Base-by-base conservation (phyloP, 257 asterid genomes). In the Ehretia macrophylla region DNA sequence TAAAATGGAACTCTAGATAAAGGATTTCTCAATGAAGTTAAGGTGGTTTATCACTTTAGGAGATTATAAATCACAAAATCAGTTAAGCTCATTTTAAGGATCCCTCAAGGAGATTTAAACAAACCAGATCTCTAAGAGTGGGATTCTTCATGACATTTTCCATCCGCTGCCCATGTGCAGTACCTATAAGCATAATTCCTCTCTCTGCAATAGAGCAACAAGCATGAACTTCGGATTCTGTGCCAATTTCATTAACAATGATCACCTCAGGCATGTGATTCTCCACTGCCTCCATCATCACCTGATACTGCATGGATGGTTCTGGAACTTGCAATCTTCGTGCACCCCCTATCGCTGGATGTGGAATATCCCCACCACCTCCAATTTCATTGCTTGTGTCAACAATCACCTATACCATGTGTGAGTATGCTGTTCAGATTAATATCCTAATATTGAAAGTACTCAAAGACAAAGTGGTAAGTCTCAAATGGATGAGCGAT, bases 241-340 rank as follows among this genome's bases (percentile, higher is more conserved):
- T 83, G 51, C 96, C 81, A 64, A 88, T 85, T 81, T 85, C 96
- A 66, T 88, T 95, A 49, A 85, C 73, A 62, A 88, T 76, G 58
- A 85, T 88, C 70, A 88, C 95, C 80, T 88, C 85, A 22, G 96
- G 96, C 95, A 83, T 88, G 81, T 88, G 95, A 70, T 85, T 88
- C 72, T 88, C 90, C 68, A 85, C 86, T 60, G 95, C 96, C 77
- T 88, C 96, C 67, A 81, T 78, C 96, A 88, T 88, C 55, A 85
- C 82, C 40, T 77, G 70, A 60, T 85, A 83, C 79, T 83, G 87
- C 96, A 81, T 65, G 46, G 81, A 77, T 11, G 90, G 91, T 59
- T 85, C 67, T 17, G 78, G 63, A 68, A 88, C 96, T 71, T 85
- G 96, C 77, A 88, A 72, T 68, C 95, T 81, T 65, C 96, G 76